Evolutionary conservation across 345 rosid species (phyloP).

Genomic region (Rhizophora apiculata): DNA sequence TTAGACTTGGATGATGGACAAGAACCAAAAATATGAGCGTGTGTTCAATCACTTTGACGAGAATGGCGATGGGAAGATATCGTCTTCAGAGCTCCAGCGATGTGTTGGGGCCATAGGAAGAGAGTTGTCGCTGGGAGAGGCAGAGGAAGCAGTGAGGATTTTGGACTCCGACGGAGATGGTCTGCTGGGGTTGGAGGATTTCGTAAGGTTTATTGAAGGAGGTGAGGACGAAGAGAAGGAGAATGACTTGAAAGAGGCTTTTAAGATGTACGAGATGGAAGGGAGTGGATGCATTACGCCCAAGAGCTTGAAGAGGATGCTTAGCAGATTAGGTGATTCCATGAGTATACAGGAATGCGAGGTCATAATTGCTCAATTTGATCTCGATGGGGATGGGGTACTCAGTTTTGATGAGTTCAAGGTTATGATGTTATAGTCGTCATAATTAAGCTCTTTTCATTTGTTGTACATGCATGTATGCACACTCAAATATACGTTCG

Average conservation of each 20-base stretch:
- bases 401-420: conserved; percentile 31
- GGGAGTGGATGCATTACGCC: conserved; percentile 23
- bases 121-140: conserved; percentile 16
- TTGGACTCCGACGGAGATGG: conserved; percentile 29
- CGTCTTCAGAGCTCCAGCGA: conserved; percentile 12
- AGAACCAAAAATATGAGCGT: conserved; percentile 11
- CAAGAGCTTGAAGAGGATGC: conserved; percentile 29
- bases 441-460: too few relatives aligned
- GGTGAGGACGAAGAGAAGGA: conserved; percentile 26
- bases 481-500: too few relatives aligned
- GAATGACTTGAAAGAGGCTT: conserved; percentile 22
- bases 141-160: conserved; percentile 18
- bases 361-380: conserved; percentile 27
- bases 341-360: conserved; percentile 4
- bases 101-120: conserved; percentile 16
- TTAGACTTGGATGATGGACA: neutral
- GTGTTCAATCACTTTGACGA: conserved; percentile 25
- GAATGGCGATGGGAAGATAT: conserved; percentile 30
- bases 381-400: conserved; percentile 32
- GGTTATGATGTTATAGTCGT: conserved; percentile 19
- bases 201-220: conserved; percentile 21
- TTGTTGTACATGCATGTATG: too few relatives aligned
- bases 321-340: conserved; percentile 19
- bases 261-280: conserved; percentile 29
- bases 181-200: conserved; percentile 22